Evolutionary conservation across 257 asterid genomes (phyloP).

Genomic region (Schizonepeta tenuifolia): DNA sequence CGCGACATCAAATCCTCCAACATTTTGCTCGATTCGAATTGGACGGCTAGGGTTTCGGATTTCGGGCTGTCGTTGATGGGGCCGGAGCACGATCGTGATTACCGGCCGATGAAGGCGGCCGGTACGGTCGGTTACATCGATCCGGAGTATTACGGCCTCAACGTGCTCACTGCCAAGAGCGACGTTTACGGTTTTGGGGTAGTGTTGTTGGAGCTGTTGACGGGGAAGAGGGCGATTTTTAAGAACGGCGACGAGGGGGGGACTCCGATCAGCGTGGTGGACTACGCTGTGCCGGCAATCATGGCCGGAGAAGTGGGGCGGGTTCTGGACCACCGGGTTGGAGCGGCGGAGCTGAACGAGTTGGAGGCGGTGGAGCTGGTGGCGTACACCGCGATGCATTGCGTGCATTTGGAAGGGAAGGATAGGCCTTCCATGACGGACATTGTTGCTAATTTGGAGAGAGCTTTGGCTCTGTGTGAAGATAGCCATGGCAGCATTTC

Average conservation of each 20-base stretch:
- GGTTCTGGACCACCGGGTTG: slow-evolving; percentile 70
- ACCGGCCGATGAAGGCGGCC: slow-evolving; percentile 63
- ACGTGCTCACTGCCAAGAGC: slow-evolving; percentile 81
- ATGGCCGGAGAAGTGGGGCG: slow-evolving; percentile 64
- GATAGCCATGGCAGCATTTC: slow-evolving; percentile 84
- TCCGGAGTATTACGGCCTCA: slow-evolving; percentile 83
- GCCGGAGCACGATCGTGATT: slow-evolving; percentile 55
- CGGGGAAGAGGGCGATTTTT: slow-evolving; percentile 85
- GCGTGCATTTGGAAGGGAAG: slow-evolving; percentile 88
- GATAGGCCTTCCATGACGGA: slow-evolving; percentile 87
- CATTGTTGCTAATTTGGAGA: slow-evolving; percentile 76
- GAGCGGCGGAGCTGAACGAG: slow-evolving; percentile 54
- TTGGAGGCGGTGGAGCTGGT: slow-evolving; percentile 83
- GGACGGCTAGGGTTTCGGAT: slow-evolving; percentile 89
- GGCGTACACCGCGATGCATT: slow-evolving; percentile 89
- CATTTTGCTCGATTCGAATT: slow-evolving; percentile 70
- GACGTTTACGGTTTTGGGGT: slow-evolving; percentile 91
- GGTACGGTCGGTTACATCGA: slow-evolving; percentile 93
- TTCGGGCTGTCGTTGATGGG: slow-evolving; percentile 84
- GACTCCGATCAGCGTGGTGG: slow-evolving; percentile 72
- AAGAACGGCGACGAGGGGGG: slow-evolving; percentile 52
- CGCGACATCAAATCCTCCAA: slow-evolving; percentile 93
- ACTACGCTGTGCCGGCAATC: slow-evolving; percentile 70
- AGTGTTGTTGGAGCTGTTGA: slow-evolving; percentile 72
- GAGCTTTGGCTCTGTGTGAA: slow-evolving; percentile 76